Base-by-base conservation (phyloP, 257 asterid species). In the Primulina tabacum region DNA sequence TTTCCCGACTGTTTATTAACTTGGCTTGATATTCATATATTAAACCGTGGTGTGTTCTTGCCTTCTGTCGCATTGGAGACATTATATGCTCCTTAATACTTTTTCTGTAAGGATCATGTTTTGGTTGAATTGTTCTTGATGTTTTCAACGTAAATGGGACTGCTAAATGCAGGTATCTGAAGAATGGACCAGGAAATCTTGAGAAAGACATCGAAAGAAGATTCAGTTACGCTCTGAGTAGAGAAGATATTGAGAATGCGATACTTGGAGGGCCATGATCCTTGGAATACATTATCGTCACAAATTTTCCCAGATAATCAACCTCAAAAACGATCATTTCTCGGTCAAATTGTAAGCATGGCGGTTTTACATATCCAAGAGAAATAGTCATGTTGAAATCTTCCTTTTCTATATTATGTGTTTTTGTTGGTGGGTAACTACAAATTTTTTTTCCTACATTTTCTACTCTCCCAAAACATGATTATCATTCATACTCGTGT, bases 171-270 rank as follows among this genome's bases (percentile, higher is more conserved):
- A 94, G 99, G 84, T 94, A 91, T 78, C 83, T 90, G 65, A 93
- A 90, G 84, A 86, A 66, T 58, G 97, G 97, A 74, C 84, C 95
- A 0, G 97, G 96, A 29, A 78, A 79, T 65, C 90, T 94, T 17
- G 99, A 88, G 77, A 94, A 89, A 78, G 96, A 94, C 47, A 81
- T 94, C 0, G 99, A 94, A 70, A 88, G 99, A 77, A 83, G 97
- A 83, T 94, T 94, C 80, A 94, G 97, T 75, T 94, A 94, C 34
- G 97, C 99, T 0, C 84, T 90, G 16, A 89, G 99, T 75, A 85
- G 99, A 79, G 99, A 94, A 78, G 99, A 94, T 76, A 89, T 91
- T 29, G 97, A 94, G 75, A 94, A 94, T 70, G 97, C 99, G 55
- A 86, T 94, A 70, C 97, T 94, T 57, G 99, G 97, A 82, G 97